Conservation (phyloP, 2,329 filamentous ascomycete genomes). For the Ophiostoma tasmaniense region DNA sequence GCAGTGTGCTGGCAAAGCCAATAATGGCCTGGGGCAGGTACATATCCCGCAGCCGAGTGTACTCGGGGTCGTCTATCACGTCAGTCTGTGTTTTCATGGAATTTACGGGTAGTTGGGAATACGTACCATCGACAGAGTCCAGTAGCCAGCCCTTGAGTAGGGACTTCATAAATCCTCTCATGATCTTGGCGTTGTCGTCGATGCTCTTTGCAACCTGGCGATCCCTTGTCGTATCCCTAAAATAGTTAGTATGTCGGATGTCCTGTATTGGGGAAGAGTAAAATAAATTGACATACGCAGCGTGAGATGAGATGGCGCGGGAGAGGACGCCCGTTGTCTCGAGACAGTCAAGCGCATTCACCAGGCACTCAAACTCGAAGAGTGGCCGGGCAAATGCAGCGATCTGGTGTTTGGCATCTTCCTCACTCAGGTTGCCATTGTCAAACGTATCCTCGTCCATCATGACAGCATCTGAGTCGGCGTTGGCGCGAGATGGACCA, state of each 20-base stretch:
- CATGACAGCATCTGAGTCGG: constrained; percentile 25
- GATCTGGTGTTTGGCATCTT: constrained; percentile 35
- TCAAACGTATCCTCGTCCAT: constrained; percentile 26
- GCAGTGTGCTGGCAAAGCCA: constrained; percentile 72
- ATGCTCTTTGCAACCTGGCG: constrained; percentile 48
- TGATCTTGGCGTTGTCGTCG: constrained; percentile 43
- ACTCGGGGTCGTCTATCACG: constrained; percentile 47
- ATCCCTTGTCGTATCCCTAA: constrained; percentile 29
- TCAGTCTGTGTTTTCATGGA: not conserved
- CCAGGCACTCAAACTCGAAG: constrained; percentile 60
- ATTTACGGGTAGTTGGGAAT: not conserved
- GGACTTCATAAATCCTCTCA: constrained; percentile 50
- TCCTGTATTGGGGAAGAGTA: no score
- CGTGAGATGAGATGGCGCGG: constrained; percentile 42
- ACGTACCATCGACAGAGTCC: constrained; percentile 46
- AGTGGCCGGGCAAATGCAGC: constrained; percentile 51
- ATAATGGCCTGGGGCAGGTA: constrained; percentile 84
- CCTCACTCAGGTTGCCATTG: constrained; percentile 1
- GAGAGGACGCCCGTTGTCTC: constrained; percentile 56
- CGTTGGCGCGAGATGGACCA: not conserved
- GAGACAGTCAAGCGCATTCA: constrained; percentile 56
- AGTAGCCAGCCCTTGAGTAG: constrained; percentile 59
- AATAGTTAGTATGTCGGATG: not conserved
- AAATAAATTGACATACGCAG: constrained; percentile 38
- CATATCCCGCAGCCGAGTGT: constrained; percentile 57